A percentile compares a stretch with the other conserved stretches of the same genome.
phyloP scores from a whole-genome alignment of 345 rosid genomes.

The Eucalyptus erythrocorys region DNA sequence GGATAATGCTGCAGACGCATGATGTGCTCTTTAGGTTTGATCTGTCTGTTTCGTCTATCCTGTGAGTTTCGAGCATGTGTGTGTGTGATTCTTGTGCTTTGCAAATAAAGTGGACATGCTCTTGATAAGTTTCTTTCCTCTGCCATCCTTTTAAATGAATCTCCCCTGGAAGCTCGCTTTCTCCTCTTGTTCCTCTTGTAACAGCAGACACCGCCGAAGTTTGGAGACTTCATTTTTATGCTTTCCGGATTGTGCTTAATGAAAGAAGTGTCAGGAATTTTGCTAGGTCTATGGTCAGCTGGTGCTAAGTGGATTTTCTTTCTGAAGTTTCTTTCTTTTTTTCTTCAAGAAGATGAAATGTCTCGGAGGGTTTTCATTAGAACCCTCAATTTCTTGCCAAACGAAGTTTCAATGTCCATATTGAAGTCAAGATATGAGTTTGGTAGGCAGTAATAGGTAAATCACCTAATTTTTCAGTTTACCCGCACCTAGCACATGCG shows the following conservation, averaged over 20 bases:
- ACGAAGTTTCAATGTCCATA: not conserved
- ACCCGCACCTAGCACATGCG: not conserved
- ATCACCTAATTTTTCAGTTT: not conserved
- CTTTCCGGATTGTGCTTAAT: not conserved
- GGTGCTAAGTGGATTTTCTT: not conserved
- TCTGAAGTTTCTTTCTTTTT: not conserved
- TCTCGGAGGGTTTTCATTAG: not conserved
- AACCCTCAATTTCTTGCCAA: not conserved
- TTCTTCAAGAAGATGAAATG: not conserved
- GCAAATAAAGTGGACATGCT: not conserved
- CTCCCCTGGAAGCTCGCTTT: not conserved
- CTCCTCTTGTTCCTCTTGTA: not conserved
- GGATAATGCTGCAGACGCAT: constrained; percentile 1
- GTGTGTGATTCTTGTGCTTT: not conserved
- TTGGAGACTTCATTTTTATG: not conserved
- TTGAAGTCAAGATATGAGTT: not conserved
- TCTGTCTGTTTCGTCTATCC: not conserved
- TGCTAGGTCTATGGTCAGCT: not conserved
- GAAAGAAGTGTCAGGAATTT: not conserved
- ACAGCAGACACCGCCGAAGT: not conserved
- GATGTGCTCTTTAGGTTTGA: not conserved
- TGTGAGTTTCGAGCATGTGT: not conserved
- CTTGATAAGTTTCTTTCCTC: not conserved
- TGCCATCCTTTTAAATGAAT: not conserved
- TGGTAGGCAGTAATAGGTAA: not conserved